A percentile compares a stretch with the other conserved stretches of the same genome.
phyloP scores from a whole-genome alignment of 176 grass and related monocot genomes.

The Rhipidocladum racemiflorum region DNA sequence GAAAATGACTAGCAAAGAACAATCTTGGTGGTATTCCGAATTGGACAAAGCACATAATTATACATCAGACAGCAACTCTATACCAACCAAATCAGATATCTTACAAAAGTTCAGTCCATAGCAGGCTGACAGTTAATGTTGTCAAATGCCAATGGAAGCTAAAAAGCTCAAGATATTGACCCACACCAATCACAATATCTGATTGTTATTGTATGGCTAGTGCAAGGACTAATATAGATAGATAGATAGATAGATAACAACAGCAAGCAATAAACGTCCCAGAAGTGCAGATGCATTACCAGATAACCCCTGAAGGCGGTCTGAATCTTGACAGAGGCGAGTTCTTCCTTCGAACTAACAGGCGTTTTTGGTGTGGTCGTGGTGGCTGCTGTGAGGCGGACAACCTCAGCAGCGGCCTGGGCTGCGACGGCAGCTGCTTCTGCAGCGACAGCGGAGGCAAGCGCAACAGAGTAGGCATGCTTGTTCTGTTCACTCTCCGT shows the following conservation, averaged over 20 bases:
- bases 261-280: constrained; percentile 1
- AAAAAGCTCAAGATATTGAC: constrained; percentile 24
- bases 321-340: constrained; percentile 84
- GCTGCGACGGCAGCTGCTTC: constrained; percentile 85
- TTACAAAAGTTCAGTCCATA: constrained; percentile 15
- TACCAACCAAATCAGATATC: constrained; percentile 44
- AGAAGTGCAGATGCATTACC: constrained; percentile 44
- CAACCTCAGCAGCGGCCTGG: constrained; percentile 82
- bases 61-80: constrained; percentile 33
- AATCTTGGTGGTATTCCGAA: constrained; percentile 23
- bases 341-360: constrained; percentile 56
- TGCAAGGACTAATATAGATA: neutral
- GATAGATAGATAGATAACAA: neutral
- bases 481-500: constrained; percentile 58
- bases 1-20: constrained; percentile 31
- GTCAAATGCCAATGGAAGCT: neutral
- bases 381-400: constrained; percentile 61
- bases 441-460: constrained; percentile 75
- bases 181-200: neutral
- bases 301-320: constrained; percentile 79
- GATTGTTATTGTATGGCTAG: neutral
- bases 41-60: constrained; percentile 20
- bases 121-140: constrained; percentile 10
- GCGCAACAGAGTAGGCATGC: constrained; percentile 77
- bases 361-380: constrained; percentile 25